Evolutionary conservation across 1,139 yeast genomes (phyloP).

Genomic region (Geotrichum restrictum): DNA sequence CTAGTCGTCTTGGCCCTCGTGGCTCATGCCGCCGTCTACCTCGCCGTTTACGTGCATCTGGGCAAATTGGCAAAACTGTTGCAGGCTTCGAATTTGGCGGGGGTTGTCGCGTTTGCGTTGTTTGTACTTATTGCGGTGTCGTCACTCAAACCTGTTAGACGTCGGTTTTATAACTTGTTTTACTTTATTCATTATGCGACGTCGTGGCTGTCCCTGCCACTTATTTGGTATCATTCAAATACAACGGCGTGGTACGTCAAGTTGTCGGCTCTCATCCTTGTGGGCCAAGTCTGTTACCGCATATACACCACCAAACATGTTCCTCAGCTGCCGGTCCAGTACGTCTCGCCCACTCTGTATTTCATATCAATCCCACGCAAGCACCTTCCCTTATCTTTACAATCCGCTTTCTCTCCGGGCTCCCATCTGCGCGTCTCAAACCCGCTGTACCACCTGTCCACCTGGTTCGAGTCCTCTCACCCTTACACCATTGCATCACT

Average conservation of each 20-base stretch:
- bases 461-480: conserved; percentile 56
- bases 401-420: conserved; percentile 43
- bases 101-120: conserved; percentile 61
- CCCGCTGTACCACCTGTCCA: conserved; percentile 34
- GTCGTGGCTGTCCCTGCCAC: conserved; percentile 59
- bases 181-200: conserved; percentile 64
- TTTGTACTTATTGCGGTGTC: conserved; percentile 56
- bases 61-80: conserved; percentile 50
- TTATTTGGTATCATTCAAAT: conserved; percentile 68
- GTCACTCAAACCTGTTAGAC: conserved; percentile 59
- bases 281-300: conserved; percentile 38
- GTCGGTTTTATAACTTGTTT: conserved; percentile 53
- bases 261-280: conserved; percentile 37
- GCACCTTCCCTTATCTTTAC: conserved; percentile 37
- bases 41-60: conserved; percentile 49
- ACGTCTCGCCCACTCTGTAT: conserved; percentile 46
- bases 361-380: conserved; percentile 46
- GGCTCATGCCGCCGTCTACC: conserved; percentile 60
- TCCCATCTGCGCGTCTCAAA: conserved; percentile 52
- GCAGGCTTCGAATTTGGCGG: conserved; percentile 54
- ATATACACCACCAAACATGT: conserved; percentile 39
- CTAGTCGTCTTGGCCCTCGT: conserved; percentile 60
- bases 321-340: conserved; percentile 43
- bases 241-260: conserved; percentile 46
- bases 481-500: conserved; percentile 82